phyloP scores from a whole-genome alignment of 2,329 filamentous ascomycete genomes.

The Aspergillus nomiae region DNA sequence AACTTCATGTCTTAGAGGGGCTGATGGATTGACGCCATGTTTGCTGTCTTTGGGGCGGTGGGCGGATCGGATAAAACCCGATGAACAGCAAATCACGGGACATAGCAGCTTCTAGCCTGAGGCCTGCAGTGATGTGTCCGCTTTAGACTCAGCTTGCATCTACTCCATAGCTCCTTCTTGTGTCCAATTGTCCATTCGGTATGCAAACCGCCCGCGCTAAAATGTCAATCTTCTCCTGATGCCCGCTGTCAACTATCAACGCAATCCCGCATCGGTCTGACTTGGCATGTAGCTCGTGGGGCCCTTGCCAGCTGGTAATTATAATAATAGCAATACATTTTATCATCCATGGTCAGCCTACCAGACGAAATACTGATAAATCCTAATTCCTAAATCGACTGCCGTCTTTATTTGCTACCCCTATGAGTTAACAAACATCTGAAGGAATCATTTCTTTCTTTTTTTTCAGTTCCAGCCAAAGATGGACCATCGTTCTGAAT shows the following conservation, averaged over 20 bases:
- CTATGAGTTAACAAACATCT: background rate
- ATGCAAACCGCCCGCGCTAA: background rate
- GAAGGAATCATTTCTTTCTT: background rate
- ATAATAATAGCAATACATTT: background rate
- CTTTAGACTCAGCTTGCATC: conserved; percentile 4
- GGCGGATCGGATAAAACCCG: conserved; percentile 9
- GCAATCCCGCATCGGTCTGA: background rate
- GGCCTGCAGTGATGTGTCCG: conserved; percentile 8
- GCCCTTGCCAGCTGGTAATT: conserved; percentile 3
- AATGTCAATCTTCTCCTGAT: conserved; percentile 4
- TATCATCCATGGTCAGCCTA: background rate
- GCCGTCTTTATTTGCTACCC: background rate
- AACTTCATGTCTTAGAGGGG: conserved; percentile 5
- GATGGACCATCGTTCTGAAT: conserved; percentile 3
- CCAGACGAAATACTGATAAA: background rate
- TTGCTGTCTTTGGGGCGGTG: conserved; percentile 14
- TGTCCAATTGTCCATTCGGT: background rate
- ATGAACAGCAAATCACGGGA: conserved; percentile 17
- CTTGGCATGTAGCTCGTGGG: conserved; percentile 4
- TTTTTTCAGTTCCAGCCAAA: background rate
- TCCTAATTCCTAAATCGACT: background rate
- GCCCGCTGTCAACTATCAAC: background rate
- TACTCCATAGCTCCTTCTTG: background rate
- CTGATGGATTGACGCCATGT: background rate
- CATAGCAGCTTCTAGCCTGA: conserved; percentile 15